Conservation (phyloP, 2,329 filamentous ascomycete species). For the Fusarium sp. region DNA sequence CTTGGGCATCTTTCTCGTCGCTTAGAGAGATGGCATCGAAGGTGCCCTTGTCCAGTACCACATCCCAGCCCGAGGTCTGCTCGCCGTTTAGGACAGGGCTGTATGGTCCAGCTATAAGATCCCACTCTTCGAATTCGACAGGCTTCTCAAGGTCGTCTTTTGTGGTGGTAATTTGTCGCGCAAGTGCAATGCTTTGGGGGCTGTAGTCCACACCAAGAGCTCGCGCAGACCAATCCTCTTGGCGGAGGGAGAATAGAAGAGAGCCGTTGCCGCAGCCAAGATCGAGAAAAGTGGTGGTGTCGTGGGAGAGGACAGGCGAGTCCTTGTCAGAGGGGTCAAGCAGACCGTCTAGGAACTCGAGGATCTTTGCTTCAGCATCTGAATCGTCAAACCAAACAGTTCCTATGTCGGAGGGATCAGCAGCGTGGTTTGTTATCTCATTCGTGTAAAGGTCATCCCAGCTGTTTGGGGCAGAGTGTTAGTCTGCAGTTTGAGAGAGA, state of each 20-base stretch:
- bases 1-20: slow-evolving; percentile 60
- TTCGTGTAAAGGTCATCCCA: slow-evolving; percentile 78
- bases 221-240: slow-evolving; percentile 67
- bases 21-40: slow-evolving; percentile 93
- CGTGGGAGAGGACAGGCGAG: slow-evolving; percentile 33
- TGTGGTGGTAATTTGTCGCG: slow-evolving; percentile 65
- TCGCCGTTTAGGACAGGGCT: slow-evolving; percentile 44
- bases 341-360: slow-evolving; percentile 67
- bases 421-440: slow-evolving; percentile 75
- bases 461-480: slow-evolving; percentile 52
- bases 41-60: slow-evolving; percentile 97
- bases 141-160: slow-evolving; percentile 28
- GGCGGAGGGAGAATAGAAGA: slow-evolving; percentile 81
- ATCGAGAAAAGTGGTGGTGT: slow-evolving; percentile 74
- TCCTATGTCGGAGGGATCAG: slow-evolving; percentile 80
- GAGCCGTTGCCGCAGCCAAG: slow-evolving; percentile 95
- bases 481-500: not conserved
- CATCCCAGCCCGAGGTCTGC: slow-evolving; percentile 73
- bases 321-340: slow-evolving; percentile 39
- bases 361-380: slow-evolving; percentile 81
- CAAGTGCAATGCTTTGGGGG: slow-evolving; percentile 75
- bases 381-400: slow-evolving; percentile 98
- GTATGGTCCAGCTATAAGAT: slow-evolving; percentile 61
- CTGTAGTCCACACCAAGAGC: slow-evolving; percentile 94
- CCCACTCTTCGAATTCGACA: slow-evolving; percentile 65